Base-by-base conservation (phyloP, 2,329 filamentous ascomycete species). In the Hypoxylon sp. region DNA sequence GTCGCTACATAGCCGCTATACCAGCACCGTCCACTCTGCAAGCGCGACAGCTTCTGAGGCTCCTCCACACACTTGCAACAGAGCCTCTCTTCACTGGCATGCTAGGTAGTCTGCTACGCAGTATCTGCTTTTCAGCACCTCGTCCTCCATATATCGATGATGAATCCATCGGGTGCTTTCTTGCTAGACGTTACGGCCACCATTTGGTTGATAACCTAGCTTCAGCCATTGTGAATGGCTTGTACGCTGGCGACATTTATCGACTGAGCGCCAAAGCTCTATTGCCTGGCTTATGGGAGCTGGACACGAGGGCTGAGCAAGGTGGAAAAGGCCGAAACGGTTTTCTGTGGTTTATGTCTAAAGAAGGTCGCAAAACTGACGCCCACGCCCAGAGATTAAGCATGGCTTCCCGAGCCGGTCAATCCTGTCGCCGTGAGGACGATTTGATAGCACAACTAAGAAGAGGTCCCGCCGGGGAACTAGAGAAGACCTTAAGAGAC, bases 101-200 rank as follows among this genome's bases (percentile, higher is more conserved):
- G 8, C 16, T 64, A 16, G 22, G 42, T 6, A 22, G 44, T 12
- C 33, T 60, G 12, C 28, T 64, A 9, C 61, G 44, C 24, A 42
- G 51, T 14, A 14, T 55, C 30, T 44, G 24, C 3, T 54, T 48
- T 20, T 26, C 46, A 51, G 18, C 38, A 44, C 22, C 40, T n/a
- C 51, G 55, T 12, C 50, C 50, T 6, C 14, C 28, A 12, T 32
- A 40, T 33, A 46, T 64, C 7, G n/a, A 54, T 6, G 55, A 64
- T 46, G 55, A 64, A 14, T 64, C 61, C 4, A 55, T 64, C n/a
- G 61, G 61, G 33, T 40, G 38, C 6, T 64, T 64, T 36, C 49
- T 64, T 42, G 22, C 40, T 26, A 55, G 61, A 22, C 50, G 30
- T 36, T 51, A 52, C 20, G 54, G 55, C 20, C 44, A 32, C 8